Conservation (phyloP, 257 asterid species). For the Dorcoceras hygrometricum region DNA sequence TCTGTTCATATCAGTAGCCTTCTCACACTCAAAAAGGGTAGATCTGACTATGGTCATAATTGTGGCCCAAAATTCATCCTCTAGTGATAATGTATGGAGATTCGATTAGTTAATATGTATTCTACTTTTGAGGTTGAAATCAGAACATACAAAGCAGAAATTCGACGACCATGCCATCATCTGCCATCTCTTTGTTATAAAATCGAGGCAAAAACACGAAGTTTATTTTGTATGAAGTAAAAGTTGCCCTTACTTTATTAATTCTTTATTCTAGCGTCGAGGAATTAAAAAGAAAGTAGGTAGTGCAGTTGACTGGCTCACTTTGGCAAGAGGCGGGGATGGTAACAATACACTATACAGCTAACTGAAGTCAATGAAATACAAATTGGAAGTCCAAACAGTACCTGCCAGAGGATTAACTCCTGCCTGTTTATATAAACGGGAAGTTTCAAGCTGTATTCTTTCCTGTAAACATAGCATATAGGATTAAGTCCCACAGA, state of each 20-base stretch:
- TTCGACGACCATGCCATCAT: not conserved
- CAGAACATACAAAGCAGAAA: not conserved
- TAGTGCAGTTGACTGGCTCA: not conserved
- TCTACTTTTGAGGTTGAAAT: not conserved
- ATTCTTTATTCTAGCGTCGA: not conserved
- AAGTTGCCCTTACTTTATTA: not conserved
- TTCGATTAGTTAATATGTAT: not conserved
- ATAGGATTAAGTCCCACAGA: constrained; percentile 22
- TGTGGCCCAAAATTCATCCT: not conserved
- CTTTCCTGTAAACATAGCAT: constrained; percentile 64
- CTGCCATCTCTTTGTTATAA: not conserved
- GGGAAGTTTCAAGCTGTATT: constrained; percentile 98
- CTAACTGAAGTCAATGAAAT: constrained; percentile 13
- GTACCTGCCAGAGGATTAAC: constrained; percentile 99
- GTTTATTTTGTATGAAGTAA: not conserved
- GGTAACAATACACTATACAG: constrained; percentile 2
- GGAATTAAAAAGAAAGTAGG: not conserved
- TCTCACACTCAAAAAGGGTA: not conserved
- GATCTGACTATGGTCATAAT: not conserved
- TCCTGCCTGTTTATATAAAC: constrained; percentile 88
- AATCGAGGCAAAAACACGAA: not conserved
- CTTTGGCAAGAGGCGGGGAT: not conserved
- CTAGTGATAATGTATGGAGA: not conserved
- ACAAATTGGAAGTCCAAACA: constrained; percentile 19
- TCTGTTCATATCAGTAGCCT: not conserved